phyloP scores from a whole-genome alignment of 2,329 filamentous ascomycete genomes.

The Paecilomyces sp. region DNA sequence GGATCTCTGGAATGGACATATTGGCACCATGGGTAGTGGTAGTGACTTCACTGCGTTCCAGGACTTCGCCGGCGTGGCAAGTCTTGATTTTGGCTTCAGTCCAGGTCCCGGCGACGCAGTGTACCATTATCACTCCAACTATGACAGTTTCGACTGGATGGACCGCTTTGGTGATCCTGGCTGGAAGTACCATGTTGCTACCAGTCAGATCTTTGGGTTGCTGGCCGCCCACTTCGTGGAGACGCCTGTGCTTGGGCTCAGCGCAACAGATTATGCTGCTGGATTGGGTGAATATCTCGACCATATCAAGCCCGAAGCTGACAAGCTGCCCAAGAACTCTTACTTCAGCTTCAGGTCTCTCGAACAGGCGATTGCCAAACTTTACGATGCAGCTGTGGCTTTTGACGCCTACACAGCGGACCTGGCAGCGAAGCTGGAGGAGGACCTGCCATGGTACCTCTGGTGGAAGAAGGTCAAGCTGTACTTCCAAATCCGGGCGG shows the following conservation, averaged over 20 bases:
- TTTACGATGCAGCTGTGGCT: conserved; percentile 40
- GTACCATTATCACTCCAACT: conserved; percentile 78
- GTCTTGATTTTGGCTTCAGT: conserved; percentile 57
- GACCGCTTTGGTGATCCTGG: conserved; percentile 62
- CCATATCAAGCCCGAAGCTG: conserved; percentile 18
- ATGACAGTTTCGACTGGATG: conserved; percentile 83
- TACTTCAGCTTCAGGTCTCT: conserved; percentile 40
- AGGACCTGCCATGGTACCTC: conserved; percentile 69
- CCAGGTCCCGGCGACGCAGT: conserved; percentile 37
- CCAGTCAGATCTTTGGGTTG: conserved; percentile 59
- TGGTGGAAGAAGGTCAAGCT: conserved; percentile 62
- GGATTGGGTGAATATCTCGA: conserved; percentile 44
- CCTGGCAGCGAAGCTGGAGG: conserved; percentile 42
- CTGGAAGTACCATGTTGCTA: conserved; percentile 54
- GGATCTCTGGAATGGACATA: conserved; percentile 59
- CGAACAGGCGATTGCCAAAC: conserved; percentile 41
- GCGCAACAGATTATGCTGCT: conserved; percentile 57
- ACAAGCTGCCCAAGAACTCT: conserved; percentile 14
- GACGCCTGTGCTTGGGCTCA: conserved; percentile 56
- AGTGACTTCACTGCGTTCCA: conserved; percentile 71
- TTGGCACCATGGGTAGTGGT: conserved; percentile 62
- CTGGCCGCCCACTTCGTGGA: conserved; percentile 56
- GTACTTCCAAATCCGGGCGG: conserved; percentile 54
- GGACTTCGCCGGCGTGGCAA: conserved; percentile 61
- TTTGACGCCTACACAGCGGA: conserved; percentile 48